Evolutionary conservation across 2,329 filamentous ascomycete species (phyloP), one percentile per base, ranked within the genome.

Genomic region (Exophiala dermatitidis): DNA sequence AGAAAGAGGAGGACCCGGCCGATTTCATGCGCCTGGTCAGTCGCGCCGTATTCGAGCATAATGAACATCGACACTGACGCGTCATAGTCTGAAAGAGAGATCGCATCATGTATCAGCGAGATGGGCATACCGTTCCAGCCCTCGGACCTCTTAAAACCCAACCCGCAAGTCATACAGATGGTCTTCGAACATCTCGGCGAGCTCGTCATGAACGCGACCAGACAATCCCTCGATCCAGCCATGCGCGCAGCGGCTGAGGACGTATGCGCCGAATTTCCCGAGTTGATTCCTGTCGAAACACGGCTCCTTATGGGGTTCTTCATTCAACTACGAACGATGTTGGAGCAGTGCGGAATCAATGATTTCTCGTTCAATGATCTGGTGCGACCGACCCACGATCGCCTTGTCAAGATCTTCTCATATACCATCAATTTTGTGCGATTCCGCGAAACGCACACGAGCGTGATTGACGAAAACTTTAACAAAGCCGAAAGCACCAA

Each of bases 381-480:
- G 4, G 91, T 94, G 68, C 86, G 86, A 68, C 93, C 93, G 10
- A 95, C 89, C 1, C 88, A 94, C 67, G 86, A 88, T 53, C 86
- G 93, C 42, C 79, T 97, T 9, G 86, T 91, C 65, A 95, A 93
- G 74, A 94, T 97, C 65, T 93, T 98, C 69, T 95, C 88, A 60
- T 96, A 96, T 71, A 81, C 97, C 60, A 98, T 98, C 76, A 98
- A 98, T 72, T 98, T 98, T 71, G 90, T 97, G 62, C 84, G 93
- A 49, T 98, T 97, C 73, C 86, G 93, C 63, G 90, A 96, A 73
- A 90, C 86, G 58, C 91, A 97, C 70, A 94, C 90, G 1, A 76
- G 77, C 37, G 83, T 93, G 31, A 95, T 97, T 60, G 90, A 96
- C 68, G 83, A 94, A 68, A 87, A 97, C 71, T 93, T 93, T 74